phyloP scores from a whole-genome alignment of 257 asterid genomes.

The Schizonepeta tenuifolia region DNA sequence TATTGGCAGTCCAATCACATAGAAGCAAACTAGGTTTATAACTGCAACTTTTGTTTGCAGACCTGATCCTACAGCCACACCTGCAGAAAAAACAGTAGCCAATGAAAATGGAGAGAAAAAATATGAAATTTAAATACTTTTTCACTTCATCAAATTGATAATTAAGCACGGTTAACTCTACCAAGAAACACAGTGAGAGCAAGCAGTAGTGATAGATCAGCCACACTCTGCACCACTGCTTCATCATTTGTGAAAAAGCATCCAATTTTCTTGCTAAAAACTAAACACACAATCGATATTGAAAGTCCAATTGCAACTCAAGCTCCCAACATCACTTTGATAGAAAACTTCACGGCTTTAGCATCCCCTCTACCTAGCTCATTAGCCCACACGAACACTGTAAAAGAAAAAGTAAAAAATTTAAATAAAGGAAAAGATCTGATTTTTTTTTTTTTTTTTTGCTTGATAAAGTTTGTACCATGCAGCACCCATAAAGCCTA shows the following conservation, averaged over 20 bases:
- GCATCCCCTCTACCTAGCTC: slow-evolving; percentile 84
- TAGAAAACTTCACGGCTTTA: slow-evolving; percentile 54
- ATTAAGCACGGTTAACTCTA: slow-evolving; percentile 28
- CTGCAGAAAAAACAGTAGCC: slow-evolving; percentile 4
- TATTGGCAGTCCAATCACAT: slow-evolving; percentile 40
- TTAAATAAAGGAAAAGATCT: no score
- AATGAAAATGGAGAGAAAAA: background rate
- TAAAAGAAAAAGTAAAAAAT: no score
- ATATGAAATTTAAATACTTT: no score
- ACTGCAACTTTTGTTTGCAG: slow-evolving; percentile 35
- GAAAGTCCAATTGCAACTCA: slow-evolving; percentile 46
- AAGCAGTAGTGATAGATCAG: slow-evolving; percentile 54
- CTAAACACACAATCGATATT: slow-evolving; percentile 45
- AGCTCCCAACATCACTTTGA: slow-evolving; percentile 50
- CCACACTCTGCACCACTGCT: slow-evolving; percentile 47
- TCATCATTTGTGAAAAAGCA: slow-evolving; percentile 50
- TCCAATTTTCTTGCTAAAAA: slow-evolving; percentile 49
- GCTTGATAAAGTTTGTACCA: background rate
- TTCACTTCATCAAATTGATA: background rate
- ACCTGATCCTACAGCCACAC: slow-evolving; percentile 44
- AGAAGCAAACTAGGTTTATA: slow-evolving; percentile 38
- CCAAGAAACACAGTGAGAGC: slow-evolving; percentile 60
- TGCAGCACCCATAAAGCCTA: slow-evolving; percentile 65
- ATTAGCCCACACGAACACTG: slow-evolving; percentile 79
- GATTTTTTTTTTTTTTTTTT: no score